Percentiles rank a stretch among this genome's conserved stretches.
These are phyloP conservation scores for Mycena galericulata DNA, from an alignment of 768 basidiomycete genomes.

Conservation along the genomic window DNA sequence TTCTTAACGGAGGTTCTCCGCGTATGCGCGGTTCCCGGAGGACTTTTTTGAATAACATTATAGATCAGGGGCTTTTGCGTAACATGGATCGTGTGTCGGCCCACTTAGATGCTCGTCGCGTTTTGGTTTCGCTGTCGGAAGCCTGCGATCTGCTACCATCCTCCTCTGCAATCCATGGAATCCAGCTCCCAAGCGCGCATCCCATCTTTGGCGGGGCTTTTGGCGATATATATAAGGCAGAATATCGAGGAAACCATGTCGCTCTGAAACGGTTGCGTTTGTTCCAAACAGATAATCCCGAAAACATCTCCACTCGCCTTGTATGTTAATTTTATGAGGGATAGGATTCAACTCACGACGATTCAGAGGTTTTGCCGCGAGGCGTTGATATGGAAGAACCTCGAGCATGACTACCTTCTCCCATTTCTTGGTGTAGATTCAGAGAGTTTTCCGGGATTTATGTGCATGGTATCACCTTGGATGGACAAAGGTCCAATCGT, in stretches of 20 bases:
- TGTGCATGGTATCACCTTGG: constrained; percentile 41
- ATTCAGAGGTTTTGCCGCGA: constrained; percentile 35
- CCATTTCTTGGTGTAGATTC: constrained; percentile 37
- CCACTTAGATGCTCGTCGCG: constrained; percentile 11
- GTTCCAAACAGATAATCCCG: neutral
- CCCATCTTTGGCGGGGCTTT: constrained; percentile 11
- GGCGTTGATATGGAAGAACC: constrained; percentile 38
- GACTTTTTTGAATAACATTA: neutral
- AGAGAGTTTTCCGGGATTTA: constrained; percentile 27
- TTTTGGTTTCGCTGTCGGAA: constrained; percentile 11
- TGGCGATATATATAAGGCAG: constrained; percentile 5
- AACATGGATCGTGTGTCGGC: constrained; percentile 17
- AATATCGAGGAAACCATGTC: neutral
- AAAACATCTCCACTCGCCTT: neutral
- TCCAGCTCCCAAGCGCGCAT: neutral
- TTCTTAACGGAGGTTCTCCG: constrained; percentile 11
- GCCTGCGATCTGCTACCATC: constrained; percentile 11
- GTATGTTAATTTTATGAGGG: neutral
- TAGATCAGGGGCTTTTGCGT: constrained; percentile 2
- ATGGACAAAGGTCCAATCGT: constrained; percentile 36
- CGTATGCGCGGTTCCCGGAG: constrained; percentile 19
- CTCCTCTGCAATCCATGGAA: constrained; percentile 7
- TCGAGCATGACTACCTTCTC: constrained; percentile 36
- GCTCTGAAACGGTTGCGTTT: constrained; percentile 25
- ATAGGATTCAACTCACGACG: neutral